These are phyloP conservation scores for Parascedosporium putredinis DNA, from an alignment of 2,329 filamentous ascomycete genomes.

Conservation along the genomic window DNA sequence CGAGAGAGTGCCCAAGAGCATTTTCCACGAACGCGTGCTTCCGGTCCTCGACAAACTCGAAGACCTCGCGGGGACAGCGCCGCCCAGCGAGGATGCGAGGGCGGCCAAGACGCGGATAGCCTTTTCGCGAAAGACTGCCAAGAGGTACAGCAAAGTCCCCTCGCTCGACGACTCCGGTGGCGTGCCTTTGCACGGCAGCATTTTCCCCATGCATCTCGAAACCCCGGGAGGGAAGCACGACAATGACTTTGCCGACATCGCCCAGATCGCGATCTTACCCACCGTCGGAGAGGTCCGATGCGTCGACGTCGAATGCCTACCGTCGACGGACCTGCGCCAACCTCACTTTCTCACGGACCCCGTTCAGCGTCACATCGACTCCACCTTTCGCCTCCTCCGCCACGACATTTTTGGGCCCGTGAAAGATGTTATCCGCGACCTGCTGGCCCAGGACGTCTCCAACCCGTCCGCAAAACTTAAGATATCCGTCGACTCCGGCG, in stretches of 20 bases:
- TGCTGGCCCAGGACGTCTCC: conserved; percentile 20
- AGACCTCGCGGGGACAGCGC: neutral
- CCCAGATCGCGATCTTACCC: conserved; percentile 52
- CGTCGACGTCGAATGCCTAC: conserved; percentile 34
- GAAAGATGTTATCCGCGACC: conserved; percentile 20
- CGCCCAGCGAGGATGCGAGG: neutral
- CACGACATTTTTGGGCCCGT: conserved; percentile 61
- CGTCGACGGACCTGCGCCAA: conserved; percentile 39
- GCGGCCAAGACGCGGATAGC: neutral
- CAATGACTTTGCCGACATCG: conserved; percentile 56
- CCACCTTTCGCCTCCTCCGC: conserved; percentile 59
- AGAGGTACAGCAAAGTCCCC: neutral
- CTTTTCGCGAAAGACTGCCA: neutral
- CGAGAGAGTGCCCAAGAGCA: neutral
- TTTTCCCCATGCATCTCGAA: neutral
- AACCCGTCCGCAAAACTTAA: conserved; percentile 24
- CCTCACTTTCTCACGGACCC: conserved; percentile 23
- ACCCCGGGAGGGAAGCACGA: conserved; percentile 59
- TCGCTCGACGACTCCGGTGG: too few species aligned
- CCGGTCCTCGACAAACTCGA: neutral
- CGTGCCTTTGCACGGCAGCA: neutral
- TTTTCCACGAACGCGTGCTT: neutral
- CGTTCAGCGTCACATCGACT: conserved; percentile 46
- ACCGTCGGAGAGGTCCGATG: conserved; percentile 54
- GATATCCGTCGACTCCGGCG: neutral